Evolutionary conservation across 331 rosid genomes (phyloP).

Genomic region (Quercus phellos): DNA sequence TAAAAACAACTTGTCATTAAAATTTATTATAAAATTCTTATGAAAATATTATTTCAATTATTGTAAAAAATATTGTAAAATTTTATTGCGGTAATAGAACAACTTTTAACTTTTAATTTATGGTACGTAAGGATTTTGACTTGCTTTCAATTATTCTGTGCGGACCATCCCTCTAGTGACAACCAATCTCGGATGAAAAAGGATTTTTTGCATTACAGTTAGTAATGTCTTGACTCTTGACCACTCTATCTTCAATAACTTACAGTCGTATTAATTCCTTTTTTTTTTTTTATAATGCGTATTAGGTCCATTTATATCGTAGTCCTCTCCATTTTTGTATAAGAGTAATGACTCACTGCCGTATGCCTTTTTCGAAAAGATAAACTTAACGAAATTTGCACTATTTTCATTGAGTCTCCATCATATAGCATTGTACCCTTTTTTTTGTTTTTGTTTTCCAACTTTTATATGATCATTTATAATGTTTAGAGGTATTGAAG

Average conservation of each 20-base stretch:
- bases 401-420: not conserved
- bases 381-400: too few species aligned
- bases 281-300: too few species aligned
- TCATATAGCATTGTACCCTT: not conserved
- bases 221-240: not conserved
- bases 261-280: not conserved
- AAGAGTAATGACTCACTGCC: too few species aligned
- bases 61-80: too few species aligned
- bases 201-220: not conserved
- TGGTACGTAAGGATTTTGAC: not conserved
- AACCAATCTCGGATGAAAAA: not conserved
- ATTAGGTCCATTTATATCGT: not conserved
- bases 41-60: not conserved
- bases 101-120: not conserved
- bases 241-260: not conserved
- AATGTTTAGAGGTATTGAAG: not conserved
- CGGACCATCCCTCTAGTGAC: conserved; percentile 8
- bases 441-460: not conserved
- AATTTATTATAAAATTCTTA: too few species aligned
- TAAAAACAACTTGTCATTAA: too few species aligned
- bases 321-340: not conserved
- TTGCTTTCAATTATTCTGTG: conserved; percentile 2
- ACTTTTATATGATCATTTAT: not conserved
- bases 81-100: fast-evolving
- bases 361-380: too few species aligned